Percentiles rank a stretch among this genome's conserved stretches.
Evolutionary conservation across 495 filamentous ascomycete genomes (phyloP).

Genomic region (Penicillium simplicissimum): DNA sequence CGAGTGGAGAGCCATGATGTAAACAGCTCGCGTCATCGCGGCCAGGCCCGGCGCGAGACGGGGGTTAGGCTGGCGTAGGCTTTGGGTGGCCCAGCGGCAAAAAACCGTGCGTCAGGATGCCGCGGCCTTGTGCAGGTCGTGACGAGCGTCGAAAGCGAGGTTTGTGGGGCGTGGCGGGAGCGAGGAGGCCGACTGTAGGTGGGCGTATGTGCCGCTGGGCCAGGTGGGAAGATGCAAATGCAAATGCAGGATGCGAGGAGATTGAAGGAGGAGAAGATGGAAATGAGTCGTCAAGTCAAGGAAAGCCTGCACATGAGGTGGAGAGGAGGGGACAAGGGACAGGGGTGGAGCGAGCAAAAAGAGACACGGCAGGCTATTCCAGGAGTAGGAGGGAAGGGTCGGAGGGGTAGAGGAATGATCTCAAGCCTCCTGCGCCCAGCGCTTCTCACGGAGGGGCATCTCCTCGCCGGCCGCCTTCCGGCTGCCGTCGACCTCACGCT

Average conservation of each 20-base stretch:
- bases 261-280: not conserved
- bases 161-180: not conserved
- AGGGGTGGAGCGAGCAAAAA: not conserved
- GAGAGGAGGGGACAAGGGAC: not conserved
- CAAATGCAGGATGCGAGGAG: conserved; percentile 2
- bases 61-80: not conserved
- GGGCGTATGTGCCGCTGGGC: conserved; percentile 9
- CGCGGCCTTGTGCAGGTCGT: conserved; percentile 1
- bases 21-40: not conserved
- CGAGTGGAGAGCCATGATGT: conserved; percentile 4
- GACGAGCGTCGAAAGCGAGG: not conserved
- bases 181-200: not conserved
- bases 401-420: not conserved
- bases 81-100: conserved; percentile 19
- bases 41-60: not conserved
- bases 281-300: not conserved
- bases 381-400: not conserved
- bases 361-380: not conserved
- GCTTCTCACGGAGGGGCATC: conserved; percentile 72
- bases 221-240: conserved; percentile 8
- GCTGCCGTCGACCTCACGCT: conserved; percentile 64
- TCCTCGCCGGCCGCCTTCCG: conserved; percentile 58
- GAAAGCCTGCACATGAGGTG: not conserved
- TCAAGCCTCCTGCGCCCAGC: conserved; percentile 69
- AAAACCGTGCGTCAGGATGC: conserved; percentile 12